phyloP scores from a whole-genome alignment of 768 basidiomycete species.

The Russula vinacea region DNA sequence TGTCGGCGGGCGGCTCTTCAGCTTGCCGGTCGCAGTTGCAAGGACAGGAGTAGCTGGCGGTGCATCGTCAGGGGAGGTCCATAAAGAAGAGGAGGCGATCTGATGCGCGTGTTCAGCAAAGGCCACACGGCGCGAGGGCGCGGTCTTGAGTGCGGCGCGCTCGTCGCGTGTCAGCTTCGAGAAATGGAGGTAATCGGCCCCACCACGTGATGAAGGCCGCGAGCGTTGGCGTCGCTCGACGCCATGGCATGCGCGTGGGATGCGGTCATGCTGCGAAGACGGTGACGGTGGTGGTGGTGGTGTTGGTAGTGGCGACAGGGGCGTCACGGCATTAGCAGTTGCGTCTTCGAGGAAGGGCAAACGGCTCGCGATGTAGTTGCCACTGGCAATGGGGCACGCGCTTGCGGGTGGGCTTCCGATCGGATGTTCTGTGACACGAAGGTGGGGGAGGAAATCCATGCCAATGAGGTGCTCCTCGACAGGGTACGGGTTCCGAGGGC shows the following conservation, averaged over 20 bases:
- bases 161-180: constrained; percentile 13
- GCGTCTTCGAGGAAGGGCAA: neutral
- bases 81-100: constrained; percentile 16
- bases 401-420: constrained; percentile 10
- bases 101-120: constrained; percentile 2
- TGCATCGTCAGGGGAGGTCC: neutral
- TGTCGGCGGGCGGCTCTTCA: neutral
- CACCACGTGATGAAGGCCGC: constrained; percentile 10
- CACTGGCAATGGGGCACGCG: constrained; percentile 9
- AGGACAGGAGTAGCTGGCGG: neutral
- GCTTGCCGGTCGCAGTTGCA: neutral
- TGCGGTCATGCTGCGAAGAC: neutral
- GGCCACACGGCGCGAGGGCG: constrained; percentile 13
- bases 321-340: neutral
- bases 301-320: neutral
- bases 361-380: constrained; percentile 12
- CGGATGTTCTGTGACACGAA: neutral
- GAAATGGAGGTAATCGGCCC: neutral
- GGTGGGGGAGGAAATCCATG: constrained; percentile 7
- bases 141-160: neutral
- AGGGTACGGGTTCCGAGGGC: neutral
- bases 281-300: neutral
- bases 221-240: constrained; percentile 18
- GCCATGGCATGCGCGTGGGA: constrained; percentile 16
- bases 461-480: neutral